Conservation (phyloP, 2,329 filamentous ascomycete genomes). For the Pezicula radicicola region DNA sequence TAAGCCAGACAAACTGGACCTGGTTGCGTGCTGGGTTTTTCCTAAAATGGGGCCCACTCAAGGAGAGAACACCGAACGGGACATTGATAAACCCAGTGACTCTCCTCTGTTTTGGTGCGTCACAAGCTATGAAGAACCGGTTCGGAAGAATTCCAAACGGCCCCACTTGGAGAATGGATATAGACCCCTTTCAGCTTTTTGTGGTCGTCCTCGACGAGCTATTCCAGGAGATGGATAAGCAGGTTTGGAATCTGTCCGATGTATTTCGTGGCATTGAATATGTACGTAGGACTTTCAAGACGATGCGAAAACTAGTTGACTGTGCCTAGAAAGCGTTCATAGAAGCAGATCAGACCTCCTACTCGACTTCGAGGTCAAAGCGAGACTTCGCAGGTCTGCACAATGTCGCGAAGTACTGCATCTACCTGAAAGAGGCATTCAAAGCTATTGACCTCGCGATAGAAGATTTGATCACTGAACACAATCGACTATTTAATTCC, state of each 20-base stretch:
- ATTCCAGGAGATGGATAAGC: constrained; percentile 16
- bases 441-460: constrained; percentile 6
- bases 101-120: background rate
- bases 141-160: background rate
- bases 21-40: constrained; percentile 15
- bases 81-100: too few species aligned
- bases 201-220: constrained; percentile 20
- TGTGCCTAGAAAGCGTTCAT: constrained; percentile 8
- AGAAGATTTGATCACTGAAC: background rate
- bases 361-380: too few species aligned
- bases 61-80: constrained; percentile 1
- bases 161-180: background rate
- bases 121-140: background rate
- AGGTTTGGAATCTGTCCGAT: constrained; percentile 16
- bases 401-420: constrained; percentile 20
- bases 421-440: constrained; percentile 14
- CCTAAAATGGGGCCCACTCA: constrained; percentile 3
- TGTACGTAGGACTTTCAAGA: constrained; percentile 6
- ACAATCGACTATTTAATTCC: background rate
- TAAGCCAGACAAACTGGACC: constrained; percentile 11
- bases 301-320: too few species aligned
- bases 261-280: constrained; percentile 15
- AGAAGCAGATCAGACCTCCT: too few species aligned
- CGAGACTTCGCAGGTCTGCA: constrained; percentile 19
- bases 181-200: constrained; percentile 13